Evolutionary conservation across 208 protist species (phyloP).

Genomic region (Crithidia expoeki): DNA sequence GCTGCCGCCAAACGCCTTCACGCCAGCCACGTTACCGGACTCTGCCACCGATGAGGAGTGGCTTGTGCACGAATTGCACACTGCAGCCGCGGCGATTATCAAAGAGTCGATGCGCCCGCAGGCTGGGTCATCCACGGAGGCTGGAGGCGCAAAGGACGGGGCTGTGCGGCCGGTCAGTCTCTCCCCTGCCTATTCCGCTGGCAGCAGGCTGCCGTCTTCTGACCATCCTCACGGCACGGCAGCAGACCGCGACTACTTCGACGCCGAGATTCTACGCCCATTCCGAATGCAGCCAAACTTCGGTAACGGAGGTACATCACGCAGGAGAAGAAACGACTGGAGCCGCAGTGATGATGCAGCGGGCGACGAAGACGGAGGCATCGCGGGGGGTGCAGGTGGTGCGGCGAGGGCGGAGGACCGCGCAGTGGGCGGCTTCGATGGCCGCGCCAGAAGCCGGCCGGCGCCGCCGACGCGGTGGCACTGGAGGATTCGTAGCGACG

Average conservation of each 20-base stretch:
- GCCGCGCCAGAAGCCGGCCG: background rate
- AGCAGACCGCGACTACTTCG: slow-evolving; percentile 11
- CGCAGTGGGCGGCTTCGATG: slow-evolving; percentile 10
- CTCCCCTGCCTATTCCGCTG: background rate
- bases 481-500: slow-evolving; percentile 1
- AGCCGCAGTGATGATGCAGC: background rate
- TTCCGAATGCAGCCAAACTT: slow-evolving; percentile 8
- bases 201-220: too few species aligned
- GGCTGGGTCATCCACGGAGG: background rate
- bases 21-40: slow-evolving; percentile 7
- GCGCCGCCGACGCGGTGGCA: slow-evolving; percentile 10
- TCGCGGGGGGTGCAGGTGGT: background rate
- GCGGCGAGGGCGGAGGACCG: background rate
- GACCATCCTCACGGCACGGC: background rate
- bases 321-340: background rate
- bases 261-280: slow-evolving; percentile 4
- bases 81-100: slow-evolving; percentile 18
- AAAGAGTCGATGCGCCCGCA: slow-evolving; percentile 10
- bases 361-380: background rate
- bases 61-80: slow-evolving; percentile 22
- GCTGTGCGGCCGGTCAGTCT: background rate
- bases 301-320: background rate
- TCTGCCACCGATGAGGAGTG: slow-evolving; percentile 34
- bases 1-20: slow-evolving; percentile 3
- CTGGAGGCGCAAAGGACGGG: background rate